Evolutionary conservation across 2,329 filamentous ascomycete species (phyloP).

Genomic region (Beauveria brongniartii): DNA sequence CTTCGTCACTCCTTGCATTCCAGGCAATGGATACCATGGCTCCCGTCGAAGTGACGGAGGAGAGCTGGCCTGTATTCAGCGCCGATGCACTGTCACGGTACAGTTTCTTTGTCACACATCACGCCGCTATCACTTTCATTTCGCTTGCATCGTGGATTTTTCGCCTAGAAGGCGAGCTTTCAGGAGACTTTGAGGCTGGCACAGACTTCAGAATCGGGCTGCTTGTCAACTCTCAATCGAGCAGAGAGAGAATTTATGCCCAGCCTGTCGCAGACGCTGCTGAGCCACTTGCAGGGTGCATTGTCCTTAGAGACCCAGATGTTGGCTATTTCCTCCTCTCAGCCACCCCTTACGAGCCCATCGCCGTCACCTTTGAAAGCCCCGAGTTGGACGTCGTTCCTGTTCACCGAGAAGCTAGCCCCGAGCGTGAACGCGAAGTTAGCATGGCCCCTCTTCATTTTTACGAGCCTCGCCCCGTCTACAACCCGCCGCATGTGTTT

Average conservation of each 20-base stretch:
- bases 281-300: conserved; percentile 44
- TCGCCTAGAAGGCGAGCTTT: conserved; percentile 53
- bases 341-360: conserved; percentile 47
- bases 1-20: conserved; percentile 49
- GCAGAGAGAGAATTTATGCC: conserved; percentile 50
- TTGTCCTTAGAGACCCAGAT: conserved; percentile 51
- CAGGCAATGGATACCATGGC: conserved; percentile 54
- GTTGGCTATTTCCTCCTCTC: conserved; percentile 57
- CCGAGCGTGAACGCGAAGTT: conserved; percentile 32
- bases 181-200: conserved; percentile 46
- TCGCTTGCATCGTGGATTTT: conserved; percentile 57
- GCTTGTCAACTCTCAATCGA: conserved; percentile 49
- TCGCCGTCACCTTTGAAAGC: conserved; percentile 51
- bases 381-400: conserved; percentile 44
- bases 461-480: conserved; percentile 57
- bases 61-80: conserved; percentile 57
- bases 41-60: conserved; percentile 44
- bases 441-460: conserved; percentile 41
- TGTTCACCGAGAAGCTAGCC: conserved; percentile 33
- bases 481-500: conserved; percentile 55
- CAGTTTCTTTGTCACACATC: conserved; percentile 54
- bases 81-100: conserved; percentile 54
- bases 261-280: conserved; percentile 39
- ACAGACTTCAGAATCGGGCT: conserved; percentile 55
- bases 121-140: conserved; percentile 51